Percentiles rank a stretch among this genome's conserved stretches.
Evolutionary conservation across 148 eudicot genomes (phyloP).

Genomic region (Rhododendron mucronatum): DNA sequence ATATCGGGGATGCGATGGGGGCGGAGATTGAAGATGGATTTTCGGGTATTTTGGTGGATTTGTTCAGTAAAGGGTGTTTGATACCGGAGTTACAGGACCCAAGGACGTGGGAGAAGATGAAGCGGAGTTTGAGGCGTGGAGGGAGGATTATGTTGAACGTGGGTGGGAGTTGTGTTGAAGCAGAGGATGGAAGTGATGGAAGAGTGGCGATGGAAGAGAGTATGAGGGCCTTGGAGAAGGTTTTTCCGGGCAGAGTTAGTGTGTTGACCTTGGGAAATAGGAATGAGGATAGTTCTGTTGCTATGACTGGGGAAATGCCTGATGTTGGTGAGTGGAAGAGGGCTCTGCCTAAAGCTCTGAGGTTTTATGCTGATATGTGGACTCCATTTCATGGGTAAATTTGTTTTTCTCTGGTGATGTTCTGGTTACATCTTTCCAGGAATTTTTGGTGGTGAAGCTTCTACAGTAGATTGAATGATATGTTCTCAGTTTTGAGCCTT

Average conservation of each 20-base stretch:
- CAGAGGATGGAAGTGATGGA: conserved; percentile 74
- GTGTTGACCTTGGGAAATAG: conserved; percentile 62
- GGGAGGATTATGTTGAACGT: conserved; percentile 95
- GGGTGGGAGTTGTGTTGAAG: conserved; percentile 87
- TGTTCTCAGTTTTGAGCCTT: neutral
- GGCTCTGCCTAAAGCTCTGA: conserved; percentile 51
- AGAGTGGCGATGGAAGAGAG: conserved; percentile 63
- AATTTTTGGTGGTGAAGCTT: neutral
- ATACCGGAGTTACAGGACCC: conserved; percentile 70
- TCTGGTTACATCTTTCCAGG: neutral
- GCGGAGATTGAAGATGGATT: conserved; percentile 44
- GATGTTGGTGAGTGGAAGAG: conserved; percentile 49
- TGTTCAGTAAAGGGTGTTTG: conserved; percentile 70
- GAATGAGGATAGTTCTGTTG: conserved; percentile 72
- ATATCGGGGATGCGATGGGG: conserved; percentile 57
- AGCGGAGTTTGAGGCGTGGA: conserved; percentile 52
- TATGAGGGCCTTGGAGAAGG: conserved; percentile 65
- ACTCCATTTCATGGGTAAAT: conserved; percentile 23
- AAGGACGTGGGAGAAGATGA: conserved; percentile 62
- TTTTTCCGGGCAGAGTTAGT: conserved; percentile 37
- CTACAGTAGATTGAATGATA: neutral
- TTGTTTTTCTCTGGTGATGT: neutral
- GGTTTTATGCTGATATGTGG: conserved; percentile 70
- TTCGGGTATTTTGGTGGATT: conserved; percentile 68
- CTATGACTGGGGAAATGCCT: conserved; percentile 63